phyloP scores from a whole-genome alignment of 2,329 filamentous ascomycete species.

The Pseudohalonectria lignicola region DNA sequence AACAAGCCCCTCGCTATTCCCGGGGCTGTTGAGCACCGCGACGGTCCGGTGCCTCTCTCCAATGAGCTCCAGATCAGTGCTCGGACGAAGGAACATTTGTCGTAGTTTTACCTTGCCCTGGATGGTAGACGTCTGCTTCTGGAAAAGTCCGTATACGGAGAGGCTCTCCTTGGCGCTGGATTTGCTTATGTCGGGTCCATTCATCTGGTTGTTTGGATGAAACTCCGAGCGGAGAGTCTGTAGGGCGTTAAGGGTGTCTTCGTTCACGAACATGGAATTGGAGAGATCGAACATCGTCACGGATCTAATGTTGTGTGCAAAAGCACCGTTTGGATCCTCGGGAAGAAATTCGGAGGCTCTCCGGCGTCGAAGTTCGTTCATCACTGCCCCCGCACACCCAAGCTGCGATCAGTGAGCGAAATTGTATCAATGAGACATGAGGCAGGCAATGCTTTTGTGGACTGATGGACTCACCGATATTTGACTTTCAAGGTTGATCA shows the following conservation, averaged over 20 bases:
- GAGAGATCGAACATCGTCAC: slow-evolving; percentile 67
- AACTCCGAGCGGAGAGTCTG: slow-evolving; percentile 77
- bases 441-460: neutral
- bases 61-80: slow-evolving; percentile 56
- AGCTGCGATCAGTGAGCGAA: too few species aligned
- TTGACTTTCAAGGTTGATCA: slow-evolving; percentile 62
- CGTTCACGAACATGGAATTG: slow-evolving; percentile 64
- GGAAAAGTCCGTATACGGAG: slow-evolving; percentile 77
- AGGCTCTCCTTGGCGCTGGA: slow-evolving; percentile 67
- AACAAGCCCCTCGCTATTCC: slow-evolving; percentile 49
- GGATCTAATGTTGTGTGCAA: slow-evolving; percentile 47
- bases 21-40: slow-evolving; percentile 50
- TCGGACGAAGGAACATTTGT: slow-evolving; percentile 75
- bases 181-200: slow-evolving; percentile 50
- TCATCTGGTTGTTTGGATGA: slow-evolving; percentile 72
- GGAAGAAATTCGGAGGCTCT: slow-evolving; percentile 51
- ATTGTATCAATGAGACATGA: too few species aligned
- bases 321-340: slow-evolving; percentile 40
- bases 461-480: slow-evolving; percentile 54
- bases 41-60: slow-evolving; percentile 62
- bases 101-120: slow-evolving; percentile 68
- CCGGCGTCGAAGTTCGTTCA: slow-evolving; percentile 67
- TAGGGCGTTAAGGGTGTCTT: slow-evolving; percentile 69
- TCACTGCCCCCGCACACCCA: slow-evolving; percentile 76
- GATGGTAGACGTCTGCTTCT: slow-evolving; percentile 60